phyloP scores from a whole-genome alignment of 148 eudicot species.

The Vaccinium macrocarpon region DNA sequence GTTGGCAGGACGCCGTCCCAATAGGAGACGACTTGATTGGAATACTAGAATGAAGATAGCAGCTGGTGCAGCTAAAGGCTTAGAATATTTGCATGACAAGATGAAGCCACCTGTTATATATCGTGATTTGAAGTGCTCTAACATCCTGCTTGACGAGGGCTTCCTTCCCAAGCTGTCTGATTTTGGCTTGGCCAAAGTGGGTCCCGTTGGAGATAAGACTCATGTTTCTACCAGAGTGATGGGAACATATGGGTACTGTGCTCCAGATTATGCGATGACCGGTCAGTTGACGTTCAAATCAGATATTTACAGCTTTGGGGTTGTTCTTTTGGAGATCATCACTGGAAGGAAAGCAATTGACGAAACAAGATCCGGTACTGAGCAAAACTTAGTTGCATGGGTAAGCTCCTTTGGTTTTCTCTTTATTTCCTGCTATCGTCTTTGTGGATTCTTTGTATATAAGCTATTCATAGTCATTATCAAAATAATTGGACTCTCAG shows the following conservation, averaged over 20 bases:
- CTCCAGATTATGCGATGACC: slow-evolving; percentile 88
- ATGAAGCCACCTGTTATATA: slow-evolving; percentile 75
- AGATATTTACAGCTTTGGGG: slow-evolving; percentile 86
- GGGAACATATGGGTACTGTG: slow-evolving; percentile 92
- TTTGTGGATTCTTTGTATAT: slow-evolving; percentile 6
- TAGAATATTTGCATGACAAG: slow-evolving; percentile 81
- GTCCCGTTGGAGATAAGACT: slow-evolving; percentile 73
- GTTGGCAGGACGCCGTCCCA: slow-evolving; percentile 33
- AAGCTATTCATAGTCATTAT: not conserved
- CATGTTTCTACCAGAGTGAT: slow-evolving; percentile 87
- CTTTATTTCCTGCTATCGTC: not conserved
- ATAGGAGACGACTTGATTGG: slow-evolving; percentile 62
- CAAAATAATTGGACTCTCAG: not conserved
- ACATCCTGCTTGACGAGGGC: slow-evolving; percentile 73
- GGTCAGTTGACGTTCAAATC: slow-evolving; percentile 87
- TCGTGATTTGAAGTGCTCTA: slow-evolving; percentile 87
- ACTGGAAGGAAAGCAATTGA: slow-evolving; percentile 79
- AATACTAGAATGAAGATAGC: slow-evolving; percentile 84
- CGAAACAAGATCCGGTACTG: slow-evolving; percentile 28
- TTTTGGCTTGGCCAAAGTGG: slow-evolving; percentile 85
- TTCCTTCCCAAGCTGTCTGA: slow-evolving; percentile 72
- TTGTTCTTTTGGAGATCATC: slow-evolving; percentile 72
- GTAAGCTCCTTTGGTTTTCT: slow-evolving; percentile 36
- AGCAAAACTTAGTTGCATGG: slow-evolving; percentile 77
- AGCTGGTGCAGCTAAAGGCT: slow-evolving; percentile 87